Conservation (phyloP, 2,329 filamentous ascomycete genomes). For the Drechslera avenae region DNA sequence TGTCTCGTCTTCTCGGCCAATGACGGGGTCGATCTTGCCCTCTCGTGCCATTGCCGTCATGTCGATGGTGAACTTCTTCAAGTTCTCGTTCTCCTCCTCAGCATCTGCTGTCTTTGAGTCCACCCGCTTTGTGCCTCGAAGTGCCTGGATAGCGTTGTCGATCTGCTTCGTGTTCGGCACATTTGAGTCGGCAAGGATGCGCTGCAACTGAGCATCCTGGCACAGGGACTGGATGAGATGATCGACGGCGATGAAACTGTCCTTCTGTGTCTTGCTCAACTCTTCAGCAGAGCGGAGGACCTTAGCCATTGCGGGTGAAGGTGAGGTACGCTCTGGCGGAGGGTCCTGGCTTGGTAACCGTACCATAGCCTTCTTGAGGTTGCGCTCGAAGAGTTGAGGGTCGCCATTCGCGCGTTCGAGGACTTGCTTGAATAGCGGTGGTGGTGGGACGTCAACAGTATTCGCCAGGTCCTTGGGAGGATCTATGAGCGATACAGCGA, state of each 20-base stretch:
- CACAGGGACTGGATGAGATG: conserved; percentile 86
- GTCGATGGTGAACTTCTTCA: conserved; percentile 98
- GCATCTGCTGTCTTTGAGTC: conserved; percentile 96
- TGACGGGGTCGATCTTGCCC: conserved; percentile 97
- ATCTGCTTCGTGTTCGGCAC: conserved; percentile 89
- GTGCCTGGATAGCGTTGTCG: conserved; percentile 86
- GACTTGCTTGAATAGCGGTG: conserved; percentile 91
- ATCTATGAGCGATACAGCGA: conserved; percentile 81
- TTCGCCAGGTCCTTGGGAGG: conserved; percentile 76
- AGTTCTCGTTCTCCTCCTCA: conserved; percentile 90
- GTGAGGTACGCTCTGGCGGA: conserved; percentile 83
- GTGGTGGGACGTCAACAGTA: conserved; percentile 61
- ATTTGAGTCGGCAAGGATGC: conserved; percentile 80
- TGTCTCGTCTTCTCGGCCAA: conserved; percentile 95
- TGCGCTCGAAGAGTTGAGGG: conserved; percentile 82
- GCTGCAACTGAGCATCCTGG: conserved; percentile 77
- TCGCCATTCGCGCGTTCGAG: conserved; percentile 94
- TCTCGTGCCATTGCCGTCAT: conserved; percentile 96
- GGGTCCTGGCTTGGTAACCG: conserved; percentile 93
- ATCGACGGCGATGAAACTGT: conserved; percentile 91
- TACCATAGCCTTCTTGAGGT: conserved; percentile 89
- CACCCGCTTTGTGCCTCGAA: conserved; percentile 89
- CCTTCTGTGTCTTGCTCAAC: conserved; percentile 95
- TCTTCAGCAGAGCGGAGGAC: conserved; percentile 85
- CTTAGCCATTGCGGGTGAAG: conserved; percentile 80